Percentiles rank a stretch among this genome's conserved stretches.
Conservation (phyloP, 2,329 filamentous ascomycete species). For the Lasiodiplodia gonubiensis region DNA sequence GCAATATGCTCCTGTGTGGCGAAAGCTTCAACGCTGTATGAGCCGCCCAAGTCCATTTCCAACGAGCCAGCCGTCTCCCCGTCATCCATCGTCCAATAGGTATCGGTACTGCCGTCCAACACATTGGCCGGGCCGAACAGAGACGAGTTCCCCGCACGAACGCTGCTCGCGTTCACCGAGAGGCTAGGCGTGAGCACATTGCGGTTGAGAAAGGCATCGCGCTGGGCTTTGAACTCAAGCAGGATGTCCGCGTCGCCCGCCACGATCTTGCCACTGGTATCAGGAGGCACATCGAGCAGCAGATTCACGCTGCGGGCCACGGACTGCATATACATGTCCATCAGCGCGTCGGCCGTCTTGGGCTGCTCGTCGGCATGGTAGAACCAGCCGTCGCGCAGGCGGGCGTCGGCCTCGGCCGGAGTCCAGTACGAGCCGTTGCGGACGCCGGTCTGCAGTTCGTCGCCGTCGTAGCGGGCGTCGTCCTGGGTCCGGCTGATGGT, state of each 20-base stretch:
- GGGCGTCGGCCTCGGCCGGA: slow-evolving; percentile 32
- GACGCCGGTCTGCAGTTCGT: slow-evolving; percentile 30
- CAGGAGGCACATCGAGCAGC: slow-evolving; percentile 32
- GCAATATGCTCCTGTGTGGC: slow-evolving; percentile 32
- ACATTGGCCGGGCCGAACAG: slow-evolving; percentile 29
- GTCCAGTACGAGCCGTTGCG: slow-evolving; percentile 32
- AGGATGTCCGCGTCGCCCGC: slow-evolving; percentile 28
- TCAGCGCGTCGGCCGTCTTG: slow-evolving; percentile 28
- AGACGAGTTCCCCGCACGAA: slow-evolving; percentile 25
- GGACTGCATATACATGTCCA: slow-evolving; percentile 32
- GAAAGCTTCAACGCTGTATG: slow-evolving; percentile 29
- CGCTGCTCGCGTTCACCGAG: slow-evolving; percentile 28
- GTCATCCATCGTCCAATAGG: slow-evolving; percentile 32
- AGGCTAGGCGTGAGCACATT: slow-evolving; percentile 7
- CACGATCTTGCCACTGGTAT: slow-evolving; percentile 28
- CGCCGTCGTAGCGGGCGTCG: slow-evolving; percentile 26
- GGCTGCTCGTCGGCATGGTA: slow-evolving; percentile 30
- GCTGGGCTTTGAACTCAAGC: slow-evolving; percentile 28
- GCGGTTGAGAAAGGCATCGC: slow-evolving; percentile 30
- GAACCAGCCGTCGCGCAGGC: slow-evolving; percentile 32
- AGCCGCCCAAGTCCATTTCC: slow-evolving; percentile 28
- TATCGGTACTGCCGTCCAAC: slow-evolving; percentile 25
- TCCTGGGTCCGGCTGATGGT: slow-evolving; percentile 33
- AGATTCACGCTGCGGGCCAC: slow-evolving; percentile 31
- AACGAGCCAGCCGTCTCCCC: slow-evolving; percentile 28